These are phyloP conservation scores for Dioscorea cayenensis DNA, from an alignment of 116 monocot genomes.

Conservation along the genomic window DNA sequence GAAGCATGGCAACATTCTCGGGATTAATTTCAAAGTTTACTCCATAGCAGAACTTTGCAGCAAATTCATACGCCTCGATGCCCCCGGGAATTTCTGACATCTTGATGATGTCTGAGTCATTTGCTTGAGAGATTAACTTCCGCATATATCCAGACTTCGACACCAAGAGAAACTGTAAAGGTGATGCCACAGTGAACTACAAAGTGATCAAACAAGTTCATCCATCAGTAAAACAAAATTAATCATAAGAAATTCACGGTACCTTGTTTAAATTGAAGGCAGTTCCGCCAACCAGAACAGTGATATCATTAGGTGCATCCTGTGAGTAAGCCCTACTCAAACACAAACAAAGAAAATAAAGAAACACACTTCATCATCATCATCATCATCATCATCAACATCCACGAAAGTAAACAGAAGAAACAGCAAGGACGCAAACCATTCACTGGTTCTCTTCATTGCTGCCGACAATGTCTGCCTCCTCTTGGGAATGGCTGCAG, in stretches of 20 bases:
- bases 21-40: slow-evolving; percentile 45
- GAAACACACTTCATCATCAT: not conserved
- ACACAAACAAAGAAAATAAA: slow-evolving; percentile 9
- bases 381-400: not conserved
- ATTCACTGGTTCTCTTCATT: slow-evolving; percentile 71
- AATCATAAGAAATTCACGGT: not conserved
- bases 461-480: slow-evolving; percentile 37
- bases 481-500: slow-evolving; percentile 28
- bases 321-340: slow-evolving; percentile 62
- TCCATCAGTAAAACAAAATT: not conserved
- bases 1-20: slow-evolving; percentile 61
- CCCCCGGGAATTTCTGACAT: slow-evolving; percentile 65
- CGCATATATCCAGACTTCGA: slow-evolving; percentile 68
- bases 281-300: slow-evolving; percentile 39
- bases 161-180: slow-evolving; percentile 48
- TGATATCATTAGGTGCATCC: slow-evolving; percentile 60
- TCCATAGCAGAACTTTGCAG: slow-evolving; percentile 65
- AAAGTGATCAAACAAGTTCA: not conserved
- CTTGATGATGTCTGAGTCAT: slow-evolving; percentile 9
- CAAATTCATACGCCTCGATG: slow-evolving; percentile 58
- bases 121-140: slow-evolving; percentile 33
- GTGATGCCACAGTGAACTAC: not conserved
- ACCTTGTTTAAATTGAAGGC: slow-evolving; percentile 79
- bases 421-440: slow-evolving; percentile 25
- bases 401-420: not conserved